phyloP scores from a whole-genome alignment of 2,329 filamentous ascomycete species.

The Sarocladiaceae sp. region DNA sequence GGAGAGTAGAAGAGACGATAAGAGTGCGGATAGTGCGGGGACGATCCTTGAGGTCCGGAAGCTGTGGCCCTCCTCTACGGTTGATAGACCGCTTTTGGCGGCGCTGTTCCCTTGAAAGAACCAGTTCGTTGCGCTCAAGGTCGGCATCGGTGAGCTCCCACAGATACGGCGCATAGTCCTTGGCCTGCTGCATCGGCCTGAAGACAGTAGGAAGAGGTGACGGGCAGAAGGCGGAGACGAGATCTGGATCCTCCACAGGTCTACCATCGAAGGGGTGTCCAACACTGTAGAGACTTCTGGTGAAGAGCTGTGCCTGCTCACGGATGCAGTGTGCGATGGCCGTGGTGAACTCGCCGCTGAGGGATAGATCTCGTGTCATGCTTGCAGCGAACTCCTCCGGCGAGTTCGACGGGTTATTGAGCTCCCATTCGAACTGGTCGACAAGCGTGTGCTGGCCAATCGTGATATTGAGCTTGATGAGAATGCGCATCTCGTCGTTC shows the following conservation, averaged over 20 bases:
- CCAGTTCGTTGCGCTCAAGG: constrained; percentile 82
- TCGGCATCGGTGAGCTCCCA: constrained; percentile 92
- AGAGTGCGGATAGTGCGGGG: constrained; percentile 89
- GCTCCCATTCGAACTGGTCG: constrained; percentile 98
- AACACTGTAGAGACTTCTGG: constrained; percentile 84
- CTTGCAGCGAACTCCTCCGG: constrained; percentile 88
- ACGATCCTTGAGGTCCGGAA: constrained; percentile 94
- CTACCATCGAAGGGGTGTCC: constrained; percentile 94
- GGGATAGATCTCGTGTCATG: constrained; percentile 83
- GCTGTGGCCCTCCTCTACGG: constrained; percentile 79
- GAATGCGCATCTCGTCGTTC: constrained; percentile 96
- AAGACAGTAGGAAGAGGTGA: constrained; percentile 80
- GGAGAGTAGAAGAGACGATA: constrained; percentile 86
- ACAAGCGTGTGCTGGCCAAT: constrained; percentile 91
- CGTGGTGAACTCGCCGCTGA: constrained; percentile 93
- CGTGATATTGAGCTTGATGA: constrained; percentile 95
- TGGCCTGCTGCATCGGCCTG: constrained; percentile 84
- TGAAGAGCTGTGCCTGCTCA: constrained; percentile 92
- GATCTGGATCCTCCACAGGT: constrained; percentile 84
- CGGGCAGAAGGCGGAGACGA: constrained; percentile 77
- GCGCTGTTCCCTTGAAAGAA: constrained; percentile 87
- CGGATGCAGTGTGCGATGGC: constrained; percentile 97
- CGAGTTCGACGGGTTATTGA: constrained; percentile 89
- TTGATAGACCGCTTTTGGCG: constrained; percentile 95
- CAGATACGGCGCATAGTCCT: constrained; percentile 88